Evolutionary conservation across 192 early-diverging fungal genomes (phyloP).

Genomic region (Gryganskiella cystojenkinii): DNA sequence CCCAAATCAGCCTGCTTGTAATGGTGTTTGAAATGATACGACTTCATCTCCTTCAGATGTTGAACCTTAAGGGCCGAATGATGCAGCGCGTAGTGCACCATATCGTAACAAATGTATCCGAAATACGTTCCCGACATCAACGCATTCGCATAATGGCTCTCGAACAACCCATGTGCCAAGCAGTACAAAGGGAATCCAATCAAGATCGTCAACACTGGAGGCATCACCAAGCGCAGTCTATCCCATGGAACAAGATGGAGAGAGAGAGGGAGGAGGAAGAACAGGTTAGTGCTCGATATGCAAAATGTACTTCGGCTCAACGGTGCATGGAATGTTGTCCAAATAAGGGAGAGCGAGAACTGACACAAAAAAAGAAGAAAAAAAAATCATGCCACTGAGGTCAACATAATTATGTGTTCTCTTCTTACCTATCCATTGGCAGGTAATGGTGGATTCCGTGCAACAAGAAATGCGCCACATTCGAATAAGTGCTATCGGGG

Average conservation of each 20-base stretch:
- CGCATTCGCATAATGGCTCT: constrained; percentile 68
- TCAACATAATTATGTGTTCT: not conserved
- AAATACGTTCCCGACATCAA: constrained; percentile 77
- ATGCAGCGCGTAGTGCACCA: constrained; percentile 94
- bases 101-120: constrained; percentile 90
- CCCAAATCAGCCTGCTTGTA: constrained; percentile 88
- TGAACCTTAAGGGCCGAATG: constrained; percentile 81
- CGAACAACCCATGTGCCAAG: constrained; percentile 65
- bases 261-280: too few species aligned
- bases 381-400: constrained; percentile 16
- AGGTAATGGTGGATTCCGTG: constrained; percentile 96
- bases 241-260: too few species aligned
- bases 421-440: constrained; percentile 87
- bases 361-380: not conserved
- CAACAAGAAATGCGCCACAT: constrained; percentile 85
- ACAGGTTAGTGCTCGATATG: too few species aligned
- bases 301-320: too few species aligned
- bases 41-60: constrained; percentile 84
- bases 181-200: constrained; percentile 70
- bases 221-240: constrained; percentile 93
- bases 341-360: too few species aligned
- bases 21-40: constrained; percentile 93
- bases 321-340: too few species aligned
- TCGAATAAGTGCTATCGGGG: constrained; percentile 79
- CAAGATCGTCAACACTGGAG: constrained; percentile 81